phyloP scores from a whole-genome alignment of 2,329 filamentous ascomycete species.

The Coleophoma cylindrospora region DNA sequence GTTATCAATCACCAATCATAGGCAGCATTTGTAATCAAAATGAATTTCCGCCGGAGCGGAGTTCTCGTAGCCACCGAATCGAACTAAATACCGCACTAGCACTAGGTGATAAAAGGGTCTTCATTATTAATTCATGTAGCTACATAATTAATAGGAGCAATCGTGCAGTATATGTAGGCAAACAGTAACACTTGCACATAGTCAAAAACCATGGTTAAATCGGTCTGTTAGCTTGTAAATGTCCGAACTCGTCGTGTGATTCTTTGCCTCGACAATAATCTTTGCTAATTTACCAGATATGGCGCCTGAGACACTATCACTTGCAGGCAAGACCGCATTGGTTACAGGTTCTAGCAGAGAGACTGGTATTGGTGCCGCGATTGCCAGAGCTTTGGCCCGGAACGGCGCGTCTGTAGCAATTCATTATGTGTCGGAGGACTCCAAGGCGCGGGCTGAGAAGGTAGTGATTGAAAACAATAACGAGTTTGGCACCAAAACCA shows the following conservation, averaged over 20 bases:
- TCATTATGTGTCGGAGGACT: slow-evolving; percentile 58
- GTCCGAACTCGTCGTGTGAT: background rate
- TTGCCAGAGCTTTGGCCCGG: slow-evolving; percentile 59
- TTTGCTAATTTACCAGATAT: slow-evolving; percentile 10
- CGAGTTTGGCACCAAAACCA: slow-evolving; percentile 13
- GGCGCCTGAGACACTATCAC: slow-evolving; percentile 30
- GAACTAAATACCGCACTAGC: no score
- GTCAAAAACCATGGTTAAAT: no score
- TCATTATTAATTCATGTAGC: no score
- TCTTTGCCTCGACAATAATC: background rate
- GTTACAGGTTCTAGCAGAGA: slow-evolving; percentile 39
- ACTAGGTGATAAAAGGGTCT: no score
- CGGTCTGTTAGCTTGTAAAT: no score
- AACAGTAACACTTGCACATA: no score
- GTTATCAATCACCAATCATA: no score
- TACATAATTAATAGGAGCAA: no score
- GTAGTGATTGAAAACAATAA: background rate
- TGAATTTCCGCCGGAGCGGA: no score
- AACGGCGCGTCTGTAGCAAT: slow-evolving; percentile 58
- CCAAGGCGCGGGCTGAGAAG: slow-evolving; percentile 41
- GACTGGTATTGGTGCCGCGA: slow-evolving; percentile 59
- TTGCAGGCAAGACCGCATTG: slow-evolving; percentile 36
- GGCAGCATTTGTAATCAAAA: no score
- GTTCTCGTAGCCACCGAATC: no score
- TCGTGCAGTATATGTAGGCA: no score